phyloP scores from a whole-genome alignment of 306 rosid genomes.

The Oxytropis ochrocephala region DNA sequence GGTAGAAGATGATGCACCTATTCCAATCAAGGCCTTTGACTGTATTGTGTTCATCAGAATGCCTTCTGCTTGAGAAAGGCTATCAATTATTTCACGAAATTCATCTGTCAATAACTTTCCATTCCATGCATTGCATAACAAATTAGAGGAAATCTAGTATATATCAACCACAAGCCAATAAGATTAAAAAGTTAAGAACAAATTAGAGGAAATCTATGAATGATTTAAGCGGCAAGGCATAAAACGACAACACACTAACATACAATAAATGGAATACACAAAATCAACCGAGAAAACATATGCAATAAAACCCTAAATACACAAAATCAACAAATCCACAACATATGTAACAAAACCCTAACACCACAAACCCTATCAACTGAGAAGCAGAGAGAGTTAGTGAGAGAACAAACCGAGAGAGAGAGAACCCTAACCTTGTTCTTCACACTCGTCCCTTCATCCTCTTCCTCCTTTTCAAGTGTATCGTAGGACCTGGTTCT shows the following conservation, averaged over 20 bases:
- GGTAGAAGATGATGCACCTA: constrained; percentile 41
- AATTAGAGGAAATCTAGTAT: background rate
- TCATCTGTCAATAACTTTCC: background rate
- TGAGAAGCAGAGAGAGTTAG: too few relatives aligned
- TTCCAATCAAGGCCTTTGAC: constrained; percentile 86
- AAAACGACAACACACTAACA: too few relatives aligned
- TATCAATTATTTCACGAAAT: constrained; percentile 80
- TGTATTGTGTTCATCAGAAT: constrained; percentile 81
- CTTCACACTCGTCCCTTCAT: constrained; percentile 48
- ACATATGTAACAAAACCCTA: too few relatives aligned
- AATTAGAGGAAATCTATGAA: too few relatives aligned
- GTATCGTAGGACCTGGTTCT: constrained; percentile 24
- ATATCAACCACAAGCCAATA: background rate
- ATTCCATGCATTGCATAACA: background rate
- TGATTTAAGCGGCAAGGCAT: too few relatives aligned
- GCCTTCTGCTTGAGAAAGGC: constrained; percentile 54
- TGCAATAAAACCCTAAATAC: too few relatives aligned
- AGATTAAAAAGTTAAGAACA: background rate
- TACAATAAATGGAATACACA: too few relatives aligned
- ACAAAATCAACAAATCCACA: too few relatives aligned
- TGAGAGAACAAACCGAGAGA: too few relatives aligned
- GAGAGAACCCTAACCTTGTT: too few relatives aligned
- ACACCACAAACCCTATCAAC: too few relatives aligned
- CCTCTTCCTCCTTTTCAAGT: constrained; percentile 33
- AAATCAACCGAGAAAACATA: too few relatives aligned